Percentiles rank a stretch among this genome's conserved stretches.
phyloP scores from a whole-genome alignment of 2,329 filamentous ascomycete genomes.

The Ophiostoma populinum region DNA sequence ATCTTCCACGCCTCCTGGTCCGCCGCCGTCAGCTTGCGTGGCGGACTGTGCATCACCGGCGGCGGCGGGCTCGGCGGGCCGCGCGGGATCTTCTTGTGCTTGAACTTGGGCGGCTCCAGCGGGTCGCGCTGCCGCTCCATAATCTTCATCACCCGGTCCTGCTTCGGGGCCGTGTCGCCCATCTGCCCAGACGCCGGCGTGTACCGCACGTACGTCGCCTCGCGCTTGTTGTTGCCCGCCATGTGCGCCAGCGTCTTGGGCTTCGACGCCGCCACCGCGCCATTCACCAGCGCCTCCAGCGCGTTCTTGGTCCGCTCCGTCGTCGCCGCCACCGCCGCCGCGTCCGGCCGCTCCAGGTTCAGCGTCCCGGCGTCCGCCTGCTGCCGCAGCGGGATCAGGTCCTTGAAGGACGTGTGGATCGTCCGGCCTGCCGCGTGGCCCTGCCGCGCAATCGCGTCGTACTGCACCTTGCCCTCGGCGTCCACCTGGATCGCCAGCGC shows the following conservation, averaged over 20 bases:
- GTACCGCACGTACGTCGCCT: slow-evolving; percentile 88
- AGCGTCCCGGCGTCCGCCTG: slow-evolving; percentile 86
- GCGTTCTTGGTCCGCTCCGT: slow-evolving; percentile 81
- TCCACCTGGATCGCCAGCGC: slow-evolving; percentile 88
- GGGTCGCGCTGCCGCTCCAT: slow-evolving; percentile 86
- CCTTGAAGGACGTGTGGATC: slow-evolving; percentile 91
- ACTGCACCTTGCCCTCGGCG: slow-evolving; percentile 82
- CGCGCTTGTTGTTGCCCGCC: slow-evolving; percentile 45
- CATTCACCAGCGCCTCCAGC: slow-evolving; percentile 62
- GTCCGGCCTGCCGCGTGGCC: slow-evolving; percentile 73
- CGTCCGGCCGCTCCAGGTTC: slow-evolving; percentile 65
- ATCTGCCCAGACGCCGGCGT: slow-evolving; percentile 84
- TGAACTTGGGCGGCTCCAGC: slow-evolving; percentile 95
- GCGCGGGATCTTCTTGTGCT: slow-evolving; percentile 93
- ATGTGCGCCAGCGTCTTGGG: slow-evolving; percentile 77
- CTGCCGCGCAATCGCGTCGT: slow-evolving; percentile 82
- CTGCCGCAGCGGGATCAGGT: slow-evolving; percentile 84
- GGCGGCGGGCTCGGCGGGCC: slow-evolving; percentile 68
- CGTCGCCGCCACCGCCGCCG: slow-evolving; percentile 68
- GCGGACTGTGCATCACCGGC: slow-evolving; percentile 87
- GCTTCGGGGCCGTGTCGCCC: slow-evolving; percentile 72
- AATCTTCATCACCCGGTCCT: slow-evolving; percentile 96
- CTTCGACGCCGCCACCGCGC: slow-evolving; percentile 80
- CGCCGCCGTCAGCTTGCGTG: slow-evolving; percentile 85
- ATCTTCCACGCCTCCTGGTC: slow-evolving; percentile 95